phyloP scores from a whole-genome alignment of 73 alveolate genomes.

The Uronychia binucleata region DNA sequence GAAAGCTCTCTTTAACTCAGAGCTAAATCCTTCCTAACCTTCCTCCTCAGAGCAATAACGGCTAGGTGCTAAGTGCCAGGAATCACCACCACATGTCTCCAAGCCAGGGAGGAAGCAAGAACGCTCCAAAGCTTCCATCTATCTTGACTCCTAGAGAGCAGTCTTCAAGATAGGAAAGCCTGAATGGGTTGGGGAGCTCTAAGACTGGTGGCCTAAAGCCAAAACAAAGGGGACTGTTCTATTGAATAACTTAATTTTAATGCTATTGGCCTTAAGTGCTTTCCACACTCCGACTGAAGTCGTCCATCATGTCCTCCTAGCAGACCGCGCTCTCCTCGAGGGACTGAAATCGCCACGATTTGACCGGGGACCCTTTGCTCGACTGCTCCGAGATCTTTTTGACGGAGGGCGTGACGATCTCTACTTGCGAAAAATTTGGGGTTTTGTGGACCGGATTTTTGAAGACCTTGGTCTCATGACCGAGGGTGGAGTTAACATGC shows the following conservation, averaged over 20 bases:
- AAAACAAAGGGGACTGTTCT: neutral
- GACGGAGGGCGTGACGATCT: neutral
- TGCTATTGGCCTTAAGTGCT: too few species aligned
- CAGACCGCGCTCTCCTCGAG: neutral
- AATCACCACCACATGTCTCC: neutral
- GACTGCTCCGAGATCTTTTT: too few species aligned
- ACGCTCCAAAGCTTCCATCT: neutral
- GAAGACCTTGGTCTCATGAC: neutral
- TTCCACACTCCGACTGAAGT: neutral
- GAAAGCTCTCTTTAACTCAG: neutral
- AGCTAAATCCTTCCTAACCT: neutral
- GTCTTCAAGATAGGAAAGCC: neutral
- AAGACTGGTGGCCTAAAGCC: neutral
- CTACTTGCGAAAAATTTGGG: neutral
- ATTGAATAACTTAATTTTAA: too few species aligned
- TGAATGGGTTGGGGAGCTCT: neutral
- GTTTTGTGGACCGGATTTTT: neutral
- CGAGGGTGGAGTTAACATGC: neutral
- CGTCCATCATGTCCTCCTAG: neutral
- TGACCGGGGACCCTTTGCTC: neutral
- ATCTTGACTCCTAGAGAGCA: neutral
- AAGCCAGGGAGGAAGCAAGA: too few species aligned
- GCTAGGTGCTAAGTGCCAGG: neutral
- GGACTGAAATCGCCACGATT: neutral
- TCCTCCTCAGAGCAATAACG: neutral